Conservation (phyloP, 73 alveolate species). For the Symbiodinium natans region DNA sequence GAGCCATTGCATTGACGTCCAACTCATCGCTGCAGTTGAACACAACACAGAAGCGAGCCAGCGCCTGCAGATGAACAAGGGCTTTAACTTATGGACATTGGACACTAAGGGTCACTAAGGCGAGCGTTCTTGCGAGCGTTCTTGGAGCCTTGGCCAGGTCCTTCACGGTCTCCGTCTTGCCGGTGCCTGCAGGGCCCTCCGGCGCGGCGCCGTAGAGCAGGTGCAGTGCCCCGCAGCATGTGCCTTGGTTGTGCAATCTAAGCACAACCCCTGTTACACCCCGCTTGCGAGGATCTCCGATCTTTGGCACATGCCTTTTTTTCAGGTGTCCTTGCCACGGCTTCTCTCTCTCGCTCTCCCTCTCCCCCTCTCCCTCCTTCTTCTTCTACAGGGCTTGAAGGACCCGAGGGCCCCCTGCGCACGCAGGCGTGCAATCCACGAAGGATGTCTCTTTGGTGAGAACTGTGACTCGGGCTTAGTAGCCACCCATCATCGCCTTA, state of each 20-base stretch:
- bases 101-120: background rate
- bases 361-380: no score
- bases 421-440: no score
- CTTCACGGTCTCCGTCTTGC: conserved; percentile 99
- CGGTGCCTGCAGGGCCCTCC: conserved; percentile 99
- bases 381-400: background rate
- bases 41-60: conserved; percentile 98
- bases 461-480: no score
- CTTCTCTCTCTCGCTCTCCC: no score
- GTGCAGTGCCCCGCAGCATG: conserved; percentile 98
- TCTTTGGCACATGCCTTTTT: no score
- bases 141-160: conserved; percentile 96
- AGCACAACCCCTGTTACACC: conserved; percentile 94
- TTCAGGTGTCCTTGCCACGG: no score
- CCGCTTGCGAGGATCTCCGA: conserved; percentile 95
- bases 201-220: conserved; percentile 99
- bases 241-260: conserved; percentile 84
- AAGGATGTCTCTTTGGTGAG: no score
- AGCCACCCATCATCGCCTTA: no score
- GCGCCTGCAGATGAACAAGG: conserved; percentile 94
- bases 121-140: background rate
- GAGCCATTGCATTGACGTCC: conserved; percentile 99
- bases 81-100: background rate
- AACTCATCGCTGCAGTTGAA: conserved; percentile 99
- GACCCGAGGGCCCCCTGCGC: background rate